Conservation (phyloP, 352 stramenopile species). For the Elongisporangium prolatum region DNA sequence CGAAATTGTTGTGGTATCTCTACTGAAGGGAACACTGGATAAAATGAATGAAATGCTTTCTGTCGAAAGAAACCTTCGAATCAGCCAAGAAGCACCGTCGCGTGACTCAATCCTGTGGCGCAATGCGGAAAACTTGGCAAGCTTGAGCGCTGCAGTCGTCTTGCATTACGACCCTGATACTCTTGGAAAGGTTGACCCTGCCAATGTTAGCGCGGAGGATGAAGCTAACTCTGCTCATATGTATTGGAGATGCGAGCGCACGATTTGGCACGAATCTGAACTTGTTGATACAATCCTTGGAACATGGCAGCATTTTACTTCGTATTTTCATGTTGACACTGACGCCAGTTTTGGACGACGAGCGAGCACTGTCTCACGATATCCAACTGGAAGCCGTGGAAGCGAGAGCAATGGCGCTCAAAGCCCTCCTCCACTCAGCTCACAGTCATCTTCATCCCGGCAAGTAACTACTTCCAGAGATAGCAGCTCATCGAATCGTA, state of each 20-base stretch:
- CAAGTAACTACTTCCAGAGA: slow-evolving; percentile 10
- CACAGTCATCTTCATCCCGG: slow-evolving; percentile 2
- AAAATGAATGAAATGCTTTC: slow-evolving; percentile 79
- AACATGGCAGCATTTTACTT: slow-evolving; percentile 79
- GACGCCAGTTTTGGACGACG: slow-evolving; percentile 74
- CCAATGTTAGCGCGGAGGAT: slow-evolving; percentile 11
- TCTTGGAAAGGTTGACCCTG: slow-evolving; percentile 48
- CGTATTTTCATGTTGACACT: slow-evolving; percentile 63
- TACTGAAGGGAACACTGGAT: slow-evolving; percentile 67
- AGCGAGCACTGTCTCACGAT: slow-evolving; percentile 36
- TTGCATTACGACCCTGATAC: slow-evolving; percentile 81
- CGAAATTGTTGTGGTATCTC: slow-evolving; percentile 63
- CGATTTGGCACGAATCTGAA: slow-evolving; percentile 71
- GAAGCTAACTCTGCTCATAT: slow-evolving; percentile 15
- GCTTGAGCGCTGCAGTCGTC: slow-evolving; percentile 63
- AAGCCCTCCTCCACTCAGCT: slow-evolving; percentile 30
- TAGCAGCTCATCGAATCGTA: slow-evolving; percentile 2
- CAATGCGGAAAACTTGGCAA: slow-evolving; percentile 76
- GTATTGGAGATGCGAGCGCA: slow-evolving; percentile 76
- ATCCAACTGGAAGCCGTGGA: slow-evolving; percentile 15
- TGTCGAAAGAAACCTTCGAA: slow-evolving; percentile 57
- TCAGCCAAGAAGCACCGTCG: slow-evolving; percentile 55
- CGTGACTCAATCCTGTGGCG: slow-evolving; percentile 74
- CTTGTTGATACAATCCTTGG: slow-evolving; percentile 69
- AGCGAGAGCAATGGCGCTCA: slow-evolving; percentile 28